These are phyloP conservation scores for Leccinum uliginosum DNA, from an alignment of 768 basidiomycete genomes.

Conservation along the genomic window DNA sequence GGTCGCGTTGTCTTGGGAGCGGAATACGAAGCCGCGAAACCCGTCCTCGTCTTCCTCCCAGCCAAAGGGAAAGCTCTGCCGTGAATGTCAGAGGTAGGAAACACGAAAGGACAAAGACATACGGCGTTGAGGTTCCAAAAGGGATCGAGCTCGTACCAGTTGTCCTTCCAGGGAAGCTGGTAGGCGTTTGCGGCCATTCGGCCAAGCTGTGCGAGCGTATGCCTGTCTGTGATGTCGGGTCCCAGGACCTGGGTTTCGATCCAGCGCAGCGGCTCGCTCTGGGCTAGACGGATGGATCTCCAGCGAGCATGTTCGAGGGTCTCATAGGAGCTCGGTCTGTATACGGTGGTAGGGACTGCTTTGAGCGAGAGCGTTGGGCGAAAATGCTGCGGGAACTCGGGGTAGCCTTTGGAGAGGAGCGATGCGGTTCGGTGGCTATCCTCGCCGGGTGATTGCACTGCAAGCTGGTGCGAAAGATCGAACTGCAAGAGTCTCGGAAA, in stretches of 20 bases:
- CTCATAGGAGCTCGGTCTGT: constrained; percentile 51
- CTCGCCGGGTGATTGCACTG: background rate
- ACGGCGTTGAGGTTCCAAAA: constrained; percentile 60
- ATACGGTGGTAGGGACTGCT: constrained; percentile 48
- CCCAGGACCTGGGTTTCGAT: constrained; percentile 57
- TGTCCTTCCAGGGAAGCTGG: constrained; percentile 58
- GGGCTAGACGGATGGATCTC: constrained; percentile 43
- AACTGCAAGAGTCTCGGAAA: constrained; percentile 17
- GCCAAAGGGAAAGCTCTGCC: constrained; percentile 75
- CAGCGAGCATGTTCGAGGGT: constrained; percentile 50
- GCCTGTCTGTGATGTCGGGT: constrained; percentile 75
- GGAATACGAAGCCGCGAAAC: constrained; percentile 88
- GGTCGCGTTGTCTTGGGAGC: constrained; percentile 72
- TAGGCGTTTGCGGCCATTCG: constrained; percentile 91
- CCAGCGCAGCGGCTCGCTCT: constrained; percentile 64
- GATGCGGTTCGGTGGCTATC: constrained; percentile 2
- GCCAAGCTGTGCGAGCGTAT: constrained; percentile 79
- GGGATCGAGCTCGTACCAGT: constrained; percentile 79
- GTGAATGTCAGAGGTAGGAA: background rate
- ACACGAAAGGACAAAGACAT: constrained; percentile 16
- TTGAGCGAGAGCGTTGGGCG: constrained; percentile 32
- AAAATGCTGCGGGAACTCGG: constrained; percentile 3
- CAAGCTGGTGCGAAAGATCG: constrained; percentile 18
- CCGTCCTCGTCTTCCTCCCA: constrained; percentile 69
- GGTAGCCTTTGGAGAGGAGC: constrained; percentile 5